phyloP scores from a whole-genome alignment of 2,329 filamentous ascomycete species.

The Botrytis fabae region DNA sequence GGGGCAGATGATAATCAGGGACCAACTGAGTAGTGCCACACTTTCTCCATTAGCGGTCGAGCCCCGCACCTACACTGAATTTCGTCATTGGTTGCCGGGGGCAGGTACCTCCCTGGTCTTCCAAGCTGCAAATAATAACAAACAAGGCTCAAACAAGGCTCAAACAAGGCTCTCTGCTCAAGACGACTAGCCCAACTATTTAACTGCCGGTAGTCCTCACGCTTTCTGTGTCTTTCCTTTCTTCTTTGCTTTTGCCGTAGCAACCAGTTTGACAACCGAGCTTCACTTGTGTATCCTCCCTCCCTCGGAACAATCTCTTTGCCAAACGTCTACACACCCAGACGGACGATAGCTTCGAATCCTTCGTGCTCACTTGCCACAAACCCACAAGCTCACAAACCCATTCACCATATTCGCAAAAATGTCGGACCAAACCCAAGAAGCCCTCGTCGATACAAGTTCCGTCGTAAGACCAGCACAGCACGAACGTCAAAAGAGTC shows the following conservation, averaged over 20 bases:
- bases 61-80: background rate
- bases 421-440: slow-evolving; percentile 30
- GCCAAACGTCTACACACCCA: background rate
- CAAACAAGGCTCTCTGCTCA: background rate
- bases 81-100: slow-evolving; percentile 10
- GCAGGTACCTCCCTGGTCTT: background rate
- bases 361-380: background rate
- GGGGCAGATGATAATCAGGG: background rate
- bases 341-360: background rate
- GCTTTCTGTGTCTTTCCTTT: background rate
- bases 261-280: background rate
- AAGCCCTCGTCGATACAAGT: slow-evolving; percentile 44
- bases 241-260: background rate
- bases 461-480: slow-evolving; percentile 54
- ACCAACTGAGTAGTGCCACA: background rate
- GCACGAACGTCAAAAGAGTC: slow-evolving; percentile 62
- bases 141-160: slow-evolving; percentile 1
- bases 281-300: background rate
- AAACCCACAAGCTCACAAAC: background rate
- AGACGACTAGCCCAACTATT: background rate
- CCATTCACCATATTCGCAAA: background rate
- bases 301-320: too few species aligned
- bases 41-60: background rate
- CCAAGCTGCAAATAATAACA: background rate
- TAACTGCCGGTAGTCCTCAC: background rate